Evolutionary conservation across 148 eudicot species (phyloP), one percentile per base, ranked within the genome.

Genomic region (Rhododendron griersonianum): DNA sequence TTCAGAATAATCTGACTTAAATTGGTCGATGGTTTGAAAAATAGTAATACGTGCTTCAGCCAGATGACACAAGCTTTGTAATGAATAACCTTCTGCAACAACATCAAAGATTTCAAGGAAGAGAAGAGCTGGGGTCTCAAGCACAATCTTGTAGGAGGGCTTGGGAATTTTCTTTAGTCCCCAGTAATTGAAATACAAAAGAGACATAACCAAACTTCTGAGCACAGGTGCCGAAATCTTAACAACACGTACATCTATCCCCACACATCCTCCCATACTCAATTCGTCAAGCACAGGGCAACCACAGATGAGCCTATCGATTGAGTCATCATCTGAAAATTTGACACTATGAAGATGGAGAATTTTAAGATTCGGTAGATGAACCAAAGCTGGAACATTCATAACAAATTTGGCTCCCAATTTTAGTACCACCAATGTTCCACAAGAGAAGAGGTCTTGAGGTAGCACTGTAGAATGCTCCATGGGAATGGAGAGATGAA

Each of bases 201-300:
- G 0, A 25, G 2, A 1, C 39, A 86, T 33, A 82, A 11, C 11
- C 81, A 30, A 30, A 30, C 30, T 55, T 30, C 35, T 79, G 79
- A 86, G 85, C 47, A 74, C 55, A 53, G 69, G 85, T 30, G 78
- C 78, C 4, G 19, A 28, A 11, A 74, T 74, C 41, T 33, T 82
- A 4, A 77, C 78, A 51, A 11, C 2, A 28, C 59, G 19, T 11
- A 23, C 55, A 71, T 51, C 2, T n/a, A 11, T 57, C 81, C 69
- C 74, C 9, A 69, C 28, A 69, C 74, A 25, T 69, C 2, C 74
- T 2, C 35, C 1, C 37, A 69, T 69, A 14, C 48, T 25, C 33
- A 86, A 80, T 35, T 74, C 81, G 59, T 86, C 88, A 81, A 86
- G 88, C 25, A 74, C 83, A 71, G 88, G 88, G 80, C 88, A 86